A percentile compares a stretch with the other conserved stretches of the same genome.
phyloP scores from a whole-genome alignment of 495 filamentous ascomycete species.

The Aspergillus hancockii region DNA sequence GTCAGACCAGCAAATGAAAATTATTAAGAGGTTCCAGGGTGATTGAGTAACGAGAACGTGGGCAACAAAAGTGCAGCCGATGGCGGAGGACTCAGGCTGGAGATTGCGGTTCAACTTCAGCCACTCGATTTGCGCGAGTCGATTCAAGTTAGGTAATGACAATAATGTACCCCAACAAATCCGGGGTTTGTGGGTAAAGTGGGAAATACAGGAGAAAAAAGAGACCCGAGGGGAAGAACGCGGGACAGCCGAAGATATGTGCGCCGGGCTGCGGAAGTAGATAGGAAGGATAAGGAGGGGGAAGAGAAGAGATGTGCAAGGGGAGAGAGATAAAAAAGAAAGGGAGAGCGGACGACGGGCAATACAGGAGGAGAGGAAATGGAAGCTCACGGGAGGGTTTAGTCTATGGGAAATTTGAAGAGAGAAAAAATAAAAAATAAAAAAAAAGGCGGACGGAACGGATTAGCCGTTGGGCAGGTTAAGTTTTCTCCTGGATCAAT shows the following conservation, averaged over 20 bases:
- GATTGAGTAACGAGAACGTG: constrained; percentile 26
- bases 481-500: neutral
- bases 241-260: constrained; percentile 9
- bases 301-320: constrained; percentile 16
- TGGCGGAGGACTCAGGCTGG: constrained; percentile 29
- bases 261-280: no score
- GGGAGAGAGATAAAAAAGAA: constrained; percentile 15
- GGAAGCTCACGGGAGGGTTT: neutral
- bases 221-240: constrained; percentile 21
- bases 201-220: constrained; percentile 10
- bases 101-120: constrained; percentile 24
- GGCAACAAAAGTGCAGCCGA: constrained; percentile 25
- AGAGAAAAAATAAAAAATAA: neutral
- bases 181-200: constrained; percentile 12
- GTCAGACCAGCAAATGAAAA: neutral
- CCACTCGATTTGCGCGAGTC: constrained; percentile 20
- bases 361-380: neutral
- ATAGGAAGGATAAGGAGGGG: neutral
- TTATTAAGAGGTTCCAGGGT: constrained; percentile 4
- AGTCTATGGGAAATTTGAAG: neutral
- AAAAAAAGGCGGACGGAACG: neutral
- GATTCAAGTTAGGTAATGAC: constrained; percentile 22
- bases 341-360: neutral
- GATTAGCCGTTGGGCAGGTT: neutral
- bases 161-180: constrained; percentile 9